Evolutionary conservation across 805 yeast genomes (phyloP), one percentile per base, ranked within the genome.

Genomic region (Candida sakaeoensis): DNA sequence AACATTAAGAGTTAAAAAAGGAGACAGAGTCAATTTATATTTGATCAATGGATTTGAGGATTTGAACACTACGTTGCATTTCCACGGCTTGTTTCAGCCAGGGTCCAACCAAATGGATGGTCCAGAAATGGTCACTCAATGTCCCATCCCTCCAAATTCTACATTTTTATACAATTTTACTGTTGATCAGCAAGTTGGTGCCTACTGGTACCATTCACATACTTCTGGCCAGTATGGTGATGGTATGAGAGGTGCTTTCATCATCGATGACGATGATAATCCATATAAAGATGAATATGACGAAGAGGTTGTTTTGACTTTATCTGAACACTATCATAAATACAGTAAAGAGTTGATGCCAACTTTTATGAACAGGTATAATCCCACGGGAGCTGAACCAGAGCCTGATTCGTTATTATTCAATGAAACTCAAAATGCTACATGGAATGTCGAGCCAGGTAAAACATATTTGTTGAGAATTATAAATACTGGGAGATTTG

Each of bases 201-300:
- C 95, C 13, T 91, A 72, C 73, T 91, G 98, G 99, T 93, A 91
- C 72, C 99, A 91, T 64, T 87, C 98, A 24, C 99, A 91, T 67
- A 79, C 90, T 24, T 63, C 74, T 17, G 90, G 90, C 50, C 95
- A 90, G 63, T 90, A 89, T 54, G 89, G 91, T 61, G 98, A 93
- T 58, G 99, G 99, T 58, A 74, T 85, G 79, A 75, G 89, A 67
- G 93, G 82, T 54, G 67, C 77, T 14, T 75, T 91, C 48, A 74
- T 93, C 47, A 82, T 93, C 51, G 82, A 83, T 51, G 85, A 54
- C 36, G 58, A 49, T 34, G 86, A 81, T 42, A 49, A 42, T 35
- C 83, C 84, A 1, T 82, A 79, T 47, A 5, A 5, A 14, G 36
- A 33, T 33, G 61, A 68, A 9, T 82, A 70, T 44, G 91, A 83